phyloP scores from a whole-genome alignment of 345 rosid genomes.

The Citrus medica region DNA sequence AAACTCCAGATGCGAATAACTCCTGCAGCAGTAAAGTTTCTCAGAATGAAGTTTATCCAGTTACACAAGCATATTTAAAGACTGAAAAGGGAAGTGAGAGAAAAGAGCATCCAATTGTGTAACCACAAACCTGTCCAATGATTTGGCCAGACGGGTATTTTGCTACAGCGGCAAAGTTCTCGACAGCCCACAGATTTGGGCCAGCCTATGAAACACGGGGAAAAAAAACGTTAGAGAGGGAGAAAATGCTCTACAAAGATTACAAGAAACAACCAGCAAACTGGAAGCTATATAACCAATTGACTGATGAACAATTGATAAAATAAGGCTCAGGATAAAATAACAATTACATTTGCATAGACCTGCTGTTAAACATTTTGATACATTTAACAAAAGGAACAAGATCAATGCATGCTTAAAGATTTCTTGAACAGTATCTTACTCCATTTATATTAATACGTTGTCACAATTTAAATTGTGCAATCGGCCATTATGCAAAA shows the following conservation, averaged over 20 bases:
- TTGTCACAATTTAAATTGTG: not conserved
- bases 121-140: constrained; percentile 61
- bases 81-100: not conserved
- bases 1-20: constrained; percentile 68
- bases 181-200: constrained; percentile 86
- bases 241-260: not conserved
- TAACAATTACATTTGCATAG: not conserved
- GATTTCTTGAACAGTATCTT: not conserved
- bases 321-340: not conserved
- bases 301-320: not conserved
- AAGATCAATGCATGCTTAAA: not conserved
- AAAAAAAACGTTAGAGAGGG: constrained; percentile 9
- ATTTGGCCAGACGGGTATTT: constrained; percentile 85
- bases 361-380: not conserved
- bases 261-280: constrained; percentile 5
- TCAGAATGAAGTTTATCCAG: constrained; percentile 12
- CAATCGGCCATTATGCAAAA: not conserved
- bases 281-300: not conserved
- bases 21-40: constrained; percentile 55
- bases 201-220: constrained; percentile 59
- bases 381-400: not conserved
- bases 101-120: not conserved
- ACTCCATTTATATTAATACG: not conserved
- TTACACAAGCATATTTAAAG: constrained; percentile 10
- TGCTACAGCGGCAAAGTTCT: constrained; percentile 74